A percentile compares a stretch with the other conserved stretches of the same genome.
These are phyloP conservation scores for Batrachochytrium dendrobatidis DNA, from an alignment of 371 early-diverging fungal genomes.

Conservation along the genomic window DNA sequence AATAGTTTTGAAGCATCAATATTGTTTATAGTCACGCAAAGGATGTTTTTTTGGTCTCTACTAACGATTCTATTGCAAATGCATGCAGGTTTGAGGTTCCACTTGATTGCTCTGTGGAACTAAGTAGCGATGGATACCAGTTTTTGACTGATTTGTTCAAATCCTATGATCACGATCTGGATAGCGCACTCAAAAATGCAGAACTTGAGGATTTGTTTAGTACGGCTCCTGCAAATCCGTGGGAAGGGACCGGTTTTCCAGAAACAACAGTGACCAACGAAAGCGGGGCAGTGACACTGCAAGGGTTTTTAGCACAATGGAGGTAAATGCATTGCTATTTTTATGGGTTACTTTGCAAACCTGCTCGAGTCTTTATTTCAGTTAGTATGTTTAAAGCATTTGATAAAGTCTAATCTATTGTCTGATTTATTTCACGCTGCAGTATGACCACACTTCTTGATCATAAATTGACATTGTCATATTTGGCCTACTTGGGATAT, in stretches of 20 bases:
- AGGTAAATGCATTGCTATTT: conserved; percentile 43
- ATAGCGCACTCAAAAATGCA: conserved; percentile 77
- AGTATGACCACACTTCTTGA: conserved; percentile 93
- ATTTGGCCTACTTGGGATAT: conserved; percentile 92
- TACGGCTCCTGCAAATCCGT: conserved; percentile 84
- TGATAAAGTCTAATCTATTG: not conserved
- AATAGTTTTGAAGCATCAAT: not conserved
- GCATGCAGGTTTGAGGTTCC: conserved; percentile 71
- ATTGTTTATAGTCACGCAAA: not conserved
- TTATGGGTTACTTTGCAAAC: not conserved
- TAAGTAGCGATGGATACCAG: conserved; percentile 87
- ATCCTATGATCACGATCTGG: conserved; percentile 88
- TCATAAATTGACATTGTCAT: conserved; percentile 76
- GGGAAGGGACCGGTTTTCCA: conserved; percentile 81
- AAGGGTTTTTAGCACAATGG: conserved; percentile 96
- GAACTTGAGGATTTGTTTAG: conserved; percentile 84
- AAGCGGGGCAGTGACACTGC: conserved; percentile 81
- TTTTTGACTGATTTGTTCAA: conserved; percentile 93
- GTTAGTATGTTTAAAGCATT: not conserved
- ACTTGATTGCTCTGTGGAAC: conserved; percentile 81
- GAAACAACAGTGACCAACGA: conserved; percentile 85
- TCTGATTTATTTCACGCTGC: not conserved
- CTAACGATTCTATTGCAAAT: not conserved
- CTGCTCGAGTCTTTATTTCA: not conserved
- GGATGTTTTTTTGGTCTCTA: not conserved